phyloP scores from a whole-genome alignment of 331 rosid species.

The Stylosanthes scabra region DNA sequence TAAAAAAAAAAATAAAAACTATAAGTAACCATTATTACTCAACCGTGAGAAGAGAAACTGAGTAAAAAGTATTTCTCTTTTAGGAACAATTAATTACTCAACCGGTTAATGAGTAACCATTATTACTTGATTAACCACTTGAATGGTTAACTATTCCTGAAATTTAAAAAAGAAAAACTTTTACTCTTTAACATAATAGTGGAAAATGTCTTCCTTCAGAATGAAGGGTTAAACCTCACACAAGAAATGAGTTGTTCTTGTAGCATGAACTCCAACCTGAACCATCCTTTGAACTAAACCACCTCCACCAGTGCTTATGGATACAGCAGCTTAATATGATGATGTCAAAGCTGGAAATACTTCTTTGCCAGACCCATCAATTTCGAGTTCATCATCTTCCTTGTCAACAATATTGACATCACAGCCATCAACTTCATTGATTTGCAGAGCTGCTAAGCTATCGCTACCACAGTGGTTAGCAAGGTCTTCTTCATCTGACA shows the following conservation, averaged over 20 bases:
- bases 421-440: slow-evolving; percentile 34
- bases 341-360: slow-evolving; percentile 36
- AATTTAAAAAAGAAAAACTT: neutral
- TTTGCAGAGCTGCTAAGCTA: slow-evolving; percentile 42
- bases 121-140: slow-evolving; percentile 34
- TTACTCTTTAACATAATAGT: slow-evolving; percentile 5
- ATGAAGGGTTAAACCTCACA: slow-evolving; percentile 37
- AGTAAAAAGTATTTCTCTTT: slow-evolving; percentile 9
- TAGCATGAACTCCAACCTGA: slow-evolving; percentile 71
- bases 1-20: neutral
- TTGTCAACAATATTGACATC: slow-evolving; percentile 37
- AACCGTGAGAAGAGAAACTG: neutral
- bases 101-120: slow-evolving; percentile 29
- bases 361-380: slow-evolving; percentile 42
- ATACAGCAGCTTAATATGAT: slow-evolving; percentile 62
- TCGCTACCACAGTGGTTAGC: slow-evolving; percentile 40
- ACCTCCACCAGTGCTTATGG: slow-evolving; percentile 74
- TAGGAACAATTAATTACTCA: slow-evolving; percentile 36
- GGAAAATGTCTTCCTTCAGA: slow-evolving; percentile 27
- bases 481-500: slow-evolving; percentile 78
- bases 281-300: slow-evolving; percentile 75
- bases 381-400: slow-evolving; percentile 38
- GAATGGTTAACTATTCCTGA: slow-evolving; percentile 23
- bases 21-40: neutral
- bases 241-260: slow-evolving; percentile 61